A percentile compares a stretch with the other conserved stretches of the same genome.
phyloP scores from a whole-genome alignment of 2,329 filamentous ascomycete species.

The Dendrostoma leiphaemia region DNA sequence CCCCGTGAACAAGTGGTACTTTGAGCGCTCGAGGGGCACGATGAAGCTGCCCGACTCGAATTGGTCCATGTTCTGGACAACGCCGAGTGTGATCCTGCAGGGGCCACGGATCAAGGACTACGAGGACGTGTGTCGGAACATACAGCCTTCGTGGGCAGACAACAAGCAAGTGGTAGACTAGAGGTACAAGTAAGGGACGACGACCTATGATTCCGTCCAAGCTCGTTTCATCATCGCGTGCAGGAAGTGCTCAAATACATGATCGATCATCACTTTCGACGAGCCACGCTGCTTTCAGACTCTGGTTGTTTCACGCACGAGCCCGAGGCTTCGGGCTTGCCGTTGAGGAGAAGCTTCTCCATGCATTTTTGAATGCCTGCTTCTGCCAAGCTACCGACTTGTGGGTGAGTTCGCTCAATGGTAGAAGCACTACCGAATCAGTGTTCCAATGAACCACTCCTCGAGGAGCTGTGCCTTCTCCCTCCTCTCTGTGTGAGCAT shows the following conservation, averaged over 20 bases:
- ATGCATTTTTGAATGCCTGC: not conserved
- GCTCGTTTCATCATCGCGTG: too few species aligned
- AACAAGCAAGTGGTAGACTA: constrained; percentile 58
- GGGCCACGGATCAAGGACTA: constrained; percentile 63
- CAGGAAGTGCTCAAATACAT: too few species aligned
- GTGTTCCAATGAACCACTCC: not conserved
- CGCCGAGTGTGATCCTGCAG: constrained; percentile 58
- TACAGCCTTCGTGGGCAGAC: constrained; percentile 64
- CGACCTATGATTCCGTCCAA: too few species aligned
- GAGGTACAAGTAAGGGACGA: not conserved
- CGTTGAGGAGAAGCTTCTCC: not conserved
- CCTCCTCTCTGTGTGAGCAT: too few species aligned
- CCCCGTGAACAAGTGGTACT: constrained; percentile 99
- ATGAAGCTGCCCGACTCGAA: constrained; percentile 78
- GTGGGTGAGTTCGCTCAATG: too few species aligned
- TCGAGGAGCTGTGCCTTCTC: too few species aligned
- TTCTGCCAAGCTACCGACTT: not conserved
- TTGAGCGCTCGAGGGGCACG: constrained; percentile 81
- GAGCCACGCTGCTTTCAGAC: too few species aligned
- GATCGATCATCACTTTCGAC: too few species aligned
- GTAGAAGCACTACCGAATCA: too few species aligned
- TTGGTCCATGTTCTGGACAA: constrained; percentile 99
- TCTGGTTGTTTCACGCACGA: too few species aligned
- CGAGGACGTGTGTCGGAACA: constrained; percentile 68
- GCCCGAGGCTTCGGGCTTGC: too few species aligned